These are phyloP conservation scores for Solanum paucissectum DNA, from an alignment of 257 asterid genomes.

Conservation along the genomic window DNA sequence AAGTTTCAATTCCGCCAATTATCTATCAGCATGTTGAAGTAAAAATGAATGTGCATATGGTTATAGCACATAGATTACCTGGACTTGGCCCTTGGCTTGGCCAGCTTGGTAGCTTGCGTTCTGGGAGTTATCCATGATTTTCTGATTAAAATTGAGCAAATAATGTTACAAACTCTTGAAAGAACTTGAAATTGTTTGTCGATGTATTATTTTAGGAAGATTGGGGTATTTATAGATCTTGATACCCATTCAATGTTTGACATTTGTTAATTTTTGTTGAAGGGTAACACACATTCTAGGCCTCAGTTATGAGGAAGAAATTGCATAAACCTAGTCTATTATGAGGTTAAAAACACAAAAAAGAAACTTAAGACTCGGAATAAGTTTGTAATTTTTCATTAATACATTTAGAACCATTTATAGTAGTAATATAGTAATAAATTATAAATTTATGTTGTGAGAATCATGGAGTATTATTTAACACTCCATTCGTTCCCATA, in stretches of 20 bases:
- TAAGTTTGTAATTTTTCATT: not conserved
- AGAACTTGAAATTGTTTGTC: not conserved
- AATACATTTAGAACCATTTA: not conserved
- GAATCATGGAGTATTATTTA: not conserved
- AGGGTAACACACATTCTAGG: not conserved
- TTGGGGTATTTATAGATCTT: not conserved
- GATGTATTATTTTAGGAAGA: not conserved
- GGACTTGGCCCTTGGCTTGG: conserved; percentile 25
- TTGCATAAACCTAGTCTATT: not conserved
- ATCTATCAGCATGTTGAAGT: not conserved
- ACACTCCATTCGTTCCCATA: not conserved
- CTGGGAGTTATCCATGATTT: conserved; percentile 10
- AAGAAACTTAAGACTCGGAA: not conserved
- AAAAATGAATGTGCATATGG: not conserved
- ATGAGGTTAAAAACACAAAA: not conserved
- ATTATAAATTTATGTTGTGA: not conserved
- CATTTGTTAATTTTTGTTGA: not conserved
- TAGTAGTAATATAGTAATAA: too few species aligned
- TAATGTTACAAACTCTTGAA: not conserved
- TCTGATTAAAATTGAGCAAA: not conserved
- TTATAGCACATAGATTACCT: not conserved
- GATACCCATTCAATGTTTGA: not conserved
- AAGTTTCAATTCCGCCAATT: not conserved
- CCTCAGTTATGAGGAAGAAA: not conserved
- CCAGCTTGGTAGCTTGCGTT: conserved; percentile 23